Evolutionary conservation across 768 basidiomycete species (phyloP).

Genomic region (Amyloporia xantha): DNA sequence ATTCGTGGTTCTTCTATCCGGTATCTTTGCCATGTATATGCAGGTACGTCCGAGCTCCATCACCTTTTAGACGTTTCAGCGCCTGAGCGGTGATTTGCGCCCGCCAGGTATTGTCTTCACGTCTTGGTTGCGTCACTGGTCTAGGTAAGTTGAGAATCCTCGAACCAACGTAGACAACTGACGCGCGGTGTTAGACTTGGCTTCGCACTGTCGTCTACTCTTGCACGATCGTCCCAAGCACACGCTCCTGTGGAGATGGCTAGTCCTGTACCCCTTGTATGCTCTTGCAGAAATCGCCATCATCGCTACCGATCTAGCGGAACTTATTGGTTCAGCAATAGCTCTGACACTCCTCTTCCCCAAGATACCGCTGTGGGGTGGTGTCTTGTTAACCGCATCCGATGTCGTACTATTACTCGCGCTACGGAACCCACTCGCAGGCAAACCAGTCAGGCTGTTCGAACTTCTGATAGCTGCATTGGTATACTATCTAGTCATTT

Average conservation of each 20-base stretch:
- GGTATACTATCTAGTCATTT: slow-evolving; percentile 34
- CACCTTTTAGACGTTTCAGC: too few relatives aligned
- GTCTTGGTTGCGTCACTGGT: slow-evolving; percentile 79
- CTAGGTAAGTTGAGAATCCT: slow-evolving; percentile 42
- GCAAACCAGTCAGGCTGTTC: slow-evolving; percentile 60
- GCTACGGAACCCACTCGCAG: slow-evolving; percentile 62
- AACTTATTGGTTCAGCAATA: slow-evolving; percentile 55
- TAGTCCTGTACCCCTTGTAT: slow-evolving; percentile 42
- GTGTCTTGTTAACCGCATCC: slow-evolving; percentile 40
- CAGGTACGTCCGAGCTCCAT: slow-evolving; percentile 68
- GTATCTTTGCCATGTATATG: slow-evolving; percentile 74
- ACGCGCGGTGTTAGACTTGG: slow-evolving; percentile 29
- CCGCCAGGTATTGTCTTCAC: slow-evolving; percentile 61
- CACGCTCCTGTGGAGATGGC: slow-evolving; percentile 31
- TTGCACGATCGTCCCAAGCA: slow-evolving; percentile 37
- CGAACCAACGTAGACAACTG: not conserved
- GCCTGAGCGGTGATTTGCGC: slow-evolving; percentile 1
- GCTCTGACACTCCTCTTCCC: slow-evolving; percentile 49
- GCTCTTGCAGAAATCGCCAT: slow-evolving; percentile 42
- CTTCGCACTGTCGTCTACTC: slow-evolving; percentile 41
- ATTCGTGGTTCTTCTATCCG: slow-evolving; percentile 79
- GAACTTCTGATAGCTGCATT: slow-evolving; percentile 57
- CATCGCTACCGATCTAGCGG: slow-evolving; percentile 52
- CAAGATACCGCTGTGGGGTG: slow-evolving; percentile 39
- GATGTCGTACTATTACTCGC: slow-evolving; percentile 56